Percentiles rank a stretch among this genome's conserved stretches.
Evolutionary conservation across 345 rosid genomes (phyloP).

Genomic region (Eucalyptus regnans): DNA sequence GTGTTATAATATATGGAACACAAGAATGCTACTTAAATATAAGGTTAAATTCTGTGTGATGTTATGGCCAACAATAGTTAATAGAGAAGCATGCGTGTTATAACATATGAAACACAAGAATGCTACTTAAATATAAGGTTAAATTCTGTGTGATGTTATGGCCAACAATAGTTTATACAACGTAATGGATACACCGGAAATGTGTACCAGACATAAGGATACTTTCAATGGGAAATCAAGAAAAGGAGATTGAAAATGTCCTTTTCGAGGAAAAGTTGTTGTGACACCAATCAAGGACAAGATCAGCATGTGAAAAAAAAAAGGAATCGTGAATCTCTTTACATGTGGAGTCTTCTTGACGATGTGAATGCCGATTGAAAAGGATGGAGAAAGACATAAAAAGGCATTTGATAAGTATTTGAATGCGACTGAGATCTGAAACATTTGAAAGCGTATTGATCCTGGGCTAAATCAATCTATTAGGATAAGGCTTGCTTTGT

Average conservation of each 20-base stretch:
- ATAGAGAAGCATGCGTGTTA: neutral
- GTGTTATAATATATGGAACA: neutral
- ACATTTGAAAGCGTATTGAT: neutral
- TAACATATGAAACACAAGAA: neutral
- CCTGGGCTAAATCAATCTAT: neutral
- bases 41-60: neutral
- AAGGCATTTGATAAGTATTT: neutral
- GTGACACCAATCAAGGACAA: neutral
- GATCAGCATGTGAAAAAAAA: neutral
- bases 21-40: neutral
- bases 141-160: neutral
- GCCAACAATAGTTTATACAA: neutral
- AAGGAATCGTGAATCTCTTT: neutral
- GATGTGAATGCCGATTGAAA: neutral
- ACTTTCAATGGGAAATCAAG: neutral
- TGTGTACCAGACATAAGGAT: neutral
- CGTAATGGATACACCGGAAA: neutral
- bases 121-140: neutral
- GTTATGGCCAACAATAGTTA: neutral
- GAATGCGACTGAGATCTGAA: neutral
- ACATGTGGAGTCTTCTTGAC: neutral
- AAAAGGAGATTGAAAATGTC: neutral
- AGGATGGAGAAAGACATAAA: neutral
- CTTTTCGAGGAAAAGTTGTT: neutral
- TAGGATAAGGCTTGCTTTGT: neutral